phyloP scores from a whole-genome alignment of 768 basidiomycete genomes.

The Macrolepiota fuliginosa region DNA sequence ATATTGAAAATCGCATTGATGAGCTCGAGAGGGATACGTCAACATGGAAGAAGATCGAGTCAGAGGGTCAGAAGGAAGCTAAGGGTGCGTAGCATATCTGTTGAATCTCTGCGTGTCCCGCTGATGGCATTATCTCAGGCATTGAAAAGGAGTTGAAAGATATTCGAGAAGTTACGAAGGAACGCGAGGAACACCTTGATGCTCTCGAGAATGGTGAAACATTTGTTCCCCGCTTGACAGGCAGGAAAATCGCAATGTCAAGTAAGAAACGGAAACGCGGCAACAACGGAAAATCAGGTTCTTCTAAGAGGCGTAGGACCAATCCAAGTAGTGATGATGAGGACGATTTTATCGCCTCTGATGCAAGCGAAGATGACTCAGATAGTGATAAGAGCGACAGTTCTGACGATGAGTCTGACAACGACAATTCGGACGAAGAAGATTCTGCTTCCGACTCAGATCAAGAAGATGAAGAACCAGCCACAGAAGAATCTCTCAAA shows the following conservation, averaged over 20 bases:
- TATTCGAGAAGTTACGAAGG: conserved; percentile 31
- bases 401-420: conserved; percentile 21
- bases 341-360: conserved; percentile 30
- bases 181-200: conserved; percentile 44
- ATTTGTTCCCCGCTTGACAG: conserved; percentile 42
- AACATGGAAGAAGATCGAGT: conserved; percentile 40
- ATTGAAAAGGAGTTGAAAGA: conserved; percentile 37
- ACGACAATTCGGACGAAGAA: conserved; percentile 24
- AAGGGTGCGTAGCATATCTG: conserved; percentile 35
- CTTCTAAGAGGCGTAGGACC: conserved; percentile 43
- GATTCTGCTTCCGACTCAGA: conserved; percentile 18
- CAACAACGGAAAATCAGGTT: conserved; percentile 34
- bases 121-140: conserved; percentile 23
- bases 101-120: background rate
- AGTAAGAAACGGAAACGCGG: conserved; percentile 52
- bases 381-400: conserved; percentile 11
- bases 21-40: conserved; percentile 30
- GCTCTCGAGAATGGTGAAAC: conserved; percentile 43
- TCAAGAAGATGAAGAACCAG: conserved; percentile 24
- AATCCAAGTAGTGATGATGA: conserved; percentile 23
- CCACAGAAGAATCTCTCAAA: conserved; percentile 43
- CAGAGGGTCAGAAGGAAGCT: conserved; percentile 30
- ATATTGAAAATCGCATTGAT: conserved; percentile 46
- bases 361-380: conserved; percentile 31
- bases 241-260: conserved; percentile 19